These are phyloP conservation scores for Dinochytrium kinnereticum DNA, from an alignment of 371 early-diverging fungal genomes.

Conservation along the genomic window DNA sequence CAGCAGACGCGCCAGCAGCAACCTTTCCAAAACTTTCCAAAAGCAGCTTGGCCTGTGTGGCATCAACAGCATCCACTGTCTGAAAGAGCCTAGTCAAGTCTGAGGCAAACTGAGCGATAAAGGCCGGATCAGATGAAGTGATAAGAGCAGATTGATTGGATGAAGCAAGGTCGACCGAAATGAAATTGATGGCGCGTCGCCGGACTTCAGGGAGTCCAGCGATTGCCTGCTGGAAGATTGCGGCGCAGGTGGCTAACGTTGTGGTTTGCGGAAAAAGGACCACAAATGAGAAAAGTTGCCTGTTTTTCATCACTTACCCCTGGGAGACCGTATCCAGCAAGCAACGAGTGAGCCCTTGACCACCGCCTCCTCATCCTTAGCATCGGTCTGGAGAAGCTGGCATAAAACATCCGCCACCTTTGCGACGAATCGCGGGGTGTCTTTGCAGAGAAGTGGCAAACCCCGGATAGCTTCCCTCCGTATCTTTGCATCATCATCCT, in stretches of 20 bases:
- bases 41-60: not conserved
- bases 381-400: slow-evolving; percentile 26
- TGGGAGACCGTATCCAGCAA: slow-evolving; percentile 11
- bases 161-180: not conserved
- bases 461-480: slow-evolving; percentile 19
- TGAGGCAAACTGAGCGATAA: not conserved
- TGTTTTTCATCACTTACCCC: not conserved
- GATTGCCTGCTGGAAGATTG: not conserved
- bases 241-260: not conserved
- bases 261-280: too few species aligned
- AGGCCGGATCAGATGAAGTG: not conserved
- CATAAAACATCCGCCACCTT: slow-evolving; percentile 29
- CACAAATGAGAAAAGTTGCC: too few species aligned
- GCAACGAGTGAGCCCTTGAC: slow-evolving; percentile 16
- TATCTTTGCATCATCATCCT: slow-evolving; percentile 24
- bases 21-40: not conserved
- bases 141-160: not conserved
- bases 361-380: not conserved
- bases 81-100: not conserved
- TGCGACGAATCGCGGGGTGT: slow-evolving; percentile 8
- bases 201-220: not conserved
- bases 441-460: slow-evolving; percentile 21
- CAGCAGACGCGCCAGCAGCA: not conserved
- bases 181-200: not conserved
- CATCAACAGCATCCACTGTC: not conserved